phyloP scores from a whole-genome alignment of 2,329 filamentous ascomycete species.

The Ophiostoma triangulosporum region DNA sequence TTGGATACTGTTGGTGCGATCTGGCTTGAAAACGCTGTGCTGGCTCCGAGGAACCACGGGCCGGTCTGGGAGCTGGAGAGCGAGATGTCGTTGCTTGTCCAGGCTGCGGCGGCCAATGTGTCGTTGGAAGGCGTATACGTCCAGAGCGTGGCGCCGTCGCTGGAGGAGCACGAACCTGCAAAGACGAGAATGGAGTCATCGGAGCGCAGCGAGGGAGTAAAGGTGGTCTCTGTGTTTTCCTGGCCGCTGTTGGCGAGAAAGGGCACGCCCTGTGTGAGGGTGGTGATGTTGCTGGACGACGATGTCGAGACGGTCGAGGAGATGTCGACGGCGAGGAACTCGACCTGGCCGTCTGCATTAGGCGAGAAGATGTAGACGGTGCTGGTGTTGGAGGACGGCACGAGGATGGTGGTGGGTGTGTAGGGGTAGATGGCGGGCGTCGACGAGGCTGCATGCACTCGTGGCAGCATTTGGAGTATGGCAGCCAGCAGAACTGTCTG shows the following conservation, averaged over 20 bases:
- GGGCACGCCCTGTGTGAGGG: constrained; percentile 43
- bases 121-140: constrained; percentile 32
- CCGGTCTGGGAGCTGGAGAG: constrained; percentile 13
- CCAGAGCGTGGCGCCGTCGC: constrained; percentile 42
- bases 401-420: constrained; percentile 60
- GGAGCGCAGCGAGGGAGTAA: constrained; percentile 52
- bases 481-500: constrained; percentile 2
- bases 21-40: constrained; percentile 54
- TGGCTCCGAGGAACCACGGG: constrained; percentile 38
- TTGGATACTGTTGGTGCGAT: constrained; percentile 38
- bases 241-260: constrained; percentile 39
- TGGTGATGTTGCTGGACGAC: constrained; percentile 25
- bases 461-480: constrained; percentile 5
- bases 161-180: constrained; percentile 53
- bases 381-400: constrained; percentile 31
- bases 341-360: constrained; percentile 24
- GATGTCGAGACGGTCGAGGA: constrained; percentile 41
- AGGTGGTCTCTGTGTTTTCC: constrained; percentile 36
- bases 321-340: constrained; percentile 53
- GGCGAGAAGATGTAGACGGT: constrained; percentile 58
- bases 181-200: constrained; percentile 62
- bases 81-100: constrained; percentile 2
- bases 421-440: constrained; percentile 50
- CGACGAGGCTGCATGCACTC: constrained; percentile 14
- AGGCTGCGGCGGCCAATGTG: neutral